Percentiles rank a stretch among this genome's conserved stretches.
Evolutionary conservation across 1,284 basidiomycete genomes (phyloP).

Genomic region (Schizophyllum amplum): DNA sequence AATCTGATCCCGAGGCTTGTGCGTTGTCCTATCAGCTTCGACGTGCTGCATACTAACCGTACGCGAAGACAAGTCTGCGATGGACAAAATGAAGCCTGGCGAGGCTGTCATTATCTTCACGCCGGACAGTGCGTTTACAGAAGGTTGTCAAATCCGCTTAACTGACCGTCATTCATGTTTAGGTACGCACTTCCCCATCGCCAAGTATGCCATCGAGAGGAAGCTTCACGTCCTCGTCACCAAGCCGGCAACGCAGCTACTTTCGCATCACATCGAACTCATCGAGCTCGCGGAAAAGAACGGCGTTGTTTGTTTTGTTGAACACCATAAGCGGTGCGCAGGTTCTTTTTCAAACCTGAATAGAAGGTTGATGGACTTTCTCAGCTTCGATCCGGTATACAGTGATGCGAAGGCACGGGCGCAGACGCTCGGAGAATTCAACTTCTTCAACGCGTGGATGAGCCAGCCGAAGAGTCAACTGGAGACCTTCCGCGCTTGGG

Average conservation of each 20-base stretch:
- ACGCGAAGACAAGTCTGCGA: slow-evolving; percentile 74
- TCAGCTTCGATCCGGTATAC: slow-evolving; percentile 88
- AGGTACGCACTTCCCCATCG: slow-evolving; percentile 85
- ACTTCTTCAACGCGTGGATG: slow-evolving; percentile 91
- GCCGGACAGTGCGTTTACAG: slow-evolving; percentile 58
- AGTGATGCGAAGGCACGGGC: slow-evolving; percentile 80
- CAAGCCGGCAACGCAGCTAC: slow-evolving; percentile 85
- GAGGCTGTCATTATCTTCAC: slow-evolving; percentile 87
- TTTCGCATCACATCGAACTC: slow-evolving; percentile 76
- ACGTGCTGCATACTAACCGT: slow-evolving; percentile 3
- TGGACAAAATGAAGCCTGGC: slow-evolving; percentile 70
- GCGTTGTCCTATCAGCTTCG: slow-evolving; percentile 19
- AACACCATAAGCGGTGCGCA: slow-evolving; percentile 72
- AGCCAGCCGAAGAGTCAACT: slow-evolving; percentile 92
- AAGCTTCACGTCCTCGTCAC: slow-evolving; percentile 87
- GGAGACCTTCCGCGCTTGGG: slow-evolving; percentile 92
- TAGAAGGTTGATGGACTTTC: slow-evolving; percentile 1
- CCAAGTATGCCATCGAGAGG: slow-evolving; percentile 77
- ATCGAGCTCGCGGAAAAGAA: slow-evolving; percentile 70
- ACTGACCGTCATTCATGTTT: background rate
- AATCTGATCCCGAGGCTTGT: slow-evolving; percentile 79
- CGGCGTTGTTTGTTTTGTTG: slow-evolving; percentile 84
- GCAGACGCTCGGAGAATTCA: slow-evolving; percentile 79
- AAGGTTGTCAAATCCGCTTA: slow-evolving; percentile 1
- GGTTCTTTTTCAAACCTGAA: background rate